A percentile compares a stretch with the other conserved stretches of the same genome.
phyloP scores from a whole-genome alignment of 1,284 basidiomycete genomes.

The Laetiporus sulphureus region DNA sequence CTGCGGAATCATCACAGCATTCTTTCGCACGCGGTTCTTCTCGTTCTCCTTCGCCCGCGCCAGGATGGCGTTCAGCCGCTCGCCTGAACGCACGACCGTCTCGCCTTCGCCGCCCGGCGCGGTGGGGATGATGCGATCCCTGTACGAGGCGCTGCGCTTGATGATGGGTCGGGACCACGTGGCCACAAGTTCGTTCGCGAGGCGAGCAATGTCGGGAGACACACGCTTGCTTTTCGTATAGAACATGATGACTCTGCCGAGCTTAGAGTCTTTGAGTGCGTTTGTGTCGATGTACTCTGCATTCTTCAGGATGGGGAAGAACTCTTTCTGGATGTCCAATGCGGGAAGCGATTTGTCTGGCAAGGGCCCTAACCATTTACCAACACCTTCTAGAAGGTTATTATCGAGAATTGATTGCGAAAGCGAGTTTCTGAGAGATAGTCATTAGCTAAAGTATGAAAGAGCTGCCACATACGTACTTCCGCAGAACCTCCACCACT shows the following conservation, averaged over 20 bases:
- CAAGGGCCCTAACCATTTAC: constrained; percentile 91
- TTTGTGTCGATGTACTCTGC: constrained; percentile 91
- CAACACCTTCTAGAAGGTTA: constrained; percentile 88
- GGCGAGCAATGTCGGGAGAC: constrained; percentile 71
- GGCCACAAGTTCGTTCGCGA: constrained; percentile 83
- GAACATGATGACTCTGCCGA: constrained; percentile 92
- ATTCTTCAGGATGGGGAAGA: constrained; percentile 80
- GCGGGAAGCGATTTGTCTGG: constrained; percentile 90
- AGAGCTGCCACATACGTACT: constrained; percentile 60
- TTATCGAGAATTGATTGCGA: constrained; percentile 94
- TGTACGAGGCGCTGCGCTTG: constrained; percentile 81
- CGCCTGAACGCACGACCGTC: constrained; percentile 33
- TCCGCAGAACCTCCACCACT: constrained; percentile 91
- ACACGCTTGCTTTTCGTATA: constrained; percentile 94
- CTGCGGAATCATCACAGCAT: constrained; percentile 74
- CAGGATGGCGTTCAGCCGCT: constrained; percentile 63
- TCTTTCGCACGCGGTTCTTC: constrained; percentile 60
- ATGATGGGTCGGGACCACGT: constrained; percentile 93
- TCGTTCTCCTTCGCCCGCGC: constrained; percentile 64
- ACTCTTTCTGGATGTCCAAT: constrained; percentile 91
- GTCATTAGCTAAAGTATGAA: too few species aligned
- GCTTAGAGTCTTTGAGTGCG: constrained; percentile 86
- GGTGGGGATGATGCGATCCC: constrained; percentile 64
- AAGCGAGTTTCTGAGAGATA: constrained; percentile 34
- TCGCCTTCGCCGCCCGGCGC: constrained; percentile 33